Evolutionary conservation across 1,284 basidiomycete species (phyloP).

Genomic region (Sporisorium reilianum): DNA sequence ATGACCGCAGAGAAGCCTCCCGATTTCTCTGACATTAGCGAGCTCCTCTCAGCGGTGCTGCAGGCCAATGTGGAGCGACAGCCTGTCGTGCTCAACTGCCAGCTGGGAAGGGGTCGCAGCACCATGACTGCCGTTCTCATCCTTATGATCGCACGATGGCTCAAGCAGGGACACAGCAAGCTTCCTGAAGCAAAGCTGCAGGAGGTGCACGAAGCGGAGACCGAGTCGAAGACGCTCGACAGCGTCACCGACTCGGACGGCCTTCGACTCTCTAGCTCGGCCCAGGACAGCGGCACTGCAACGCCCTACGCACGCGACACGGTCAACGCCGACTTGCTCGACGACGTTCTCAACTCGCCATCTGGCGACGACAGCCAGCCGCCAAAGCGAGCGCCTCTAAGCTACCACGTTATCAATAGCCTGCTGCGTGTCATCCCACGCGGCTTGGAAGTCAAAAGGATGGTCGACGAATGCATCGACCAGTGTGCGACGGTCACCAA

Average conservation of each 20-base stretch:
- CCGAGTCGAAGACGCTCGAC: background rate
- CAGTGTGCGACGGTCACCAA: constrained; percentile 83
- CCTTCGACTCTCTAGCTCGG: constrained; percentile 21
- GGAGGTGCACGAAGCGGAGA: constrained; percentile 27
- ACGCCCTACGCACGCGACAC: constrained; percentile 34
- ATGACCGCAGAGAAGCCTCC: constrained; percentile 79
- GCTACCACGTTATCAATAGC: constrained; percentile 77
- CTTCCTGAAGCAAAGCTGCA: constrained; percentile 65
- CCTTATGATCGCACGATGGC: constrained; percentile 87
- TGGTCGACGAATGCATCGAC: constrained; percentile 92
- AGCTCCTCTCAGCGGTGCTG: constrained; percentile 83
- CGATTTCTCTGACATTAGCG: constrained; percentile 68
- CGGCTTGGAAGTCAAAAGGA: constrained; percentile 85
- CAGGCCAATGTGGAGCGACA: constrained; percentile 77
- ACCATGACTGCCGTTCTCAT: constrained; percentile 90
- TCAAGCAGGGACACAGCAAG: constrained; percentile 68
- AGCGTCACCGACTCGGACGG: constrained; percentile 11
- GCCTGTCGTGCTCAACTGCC: constrained; percentile 94
- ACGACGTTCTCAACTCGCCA: constrained; percentile 12
- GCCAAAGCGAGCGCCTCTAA: constrained; percentile 47
- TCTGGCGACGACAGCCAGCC: constrained; percentile 5
- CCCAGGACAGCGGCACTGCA: constrained; percentile 21
- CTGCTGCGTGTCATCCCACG: constrained; percentile 90
- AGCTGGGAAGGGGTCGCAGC: constrained; percentile 93
- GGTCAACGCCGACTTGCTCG: constrained; percentile 34